Percentiles rank a stretch among this genome's conserved stretches.
phyloP scores from a whole-genome alignment of 768 basidiomycete genomes.

The Neoboletus magnificus region DNA sequence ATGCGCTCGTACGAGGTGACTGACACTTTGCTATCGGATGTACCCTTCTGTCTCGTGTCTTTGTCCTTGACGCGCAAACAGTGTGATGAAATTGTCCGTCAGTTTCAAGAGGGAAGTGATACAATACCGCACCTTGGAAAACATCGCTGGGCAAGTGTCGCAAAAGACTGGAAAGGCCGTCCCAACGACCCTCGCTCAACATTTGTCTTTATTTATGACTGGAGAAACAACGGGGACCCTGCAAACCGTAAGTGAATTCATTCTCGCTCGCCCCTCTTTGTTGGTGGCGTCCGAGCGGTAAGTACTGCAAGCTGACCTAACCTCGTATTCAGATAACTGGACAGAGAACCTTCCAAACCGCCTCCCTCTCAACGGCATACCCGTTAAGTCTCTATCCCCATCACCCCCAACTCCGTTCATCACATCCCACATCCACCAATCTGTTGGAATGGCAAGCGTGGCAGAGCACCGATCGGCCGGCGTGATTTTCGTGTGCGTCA shows the following conservation, averaged over 20 bases:
- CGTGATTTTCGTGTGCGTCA: no score
- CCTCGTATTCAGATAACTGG: slow-evolving; percentile 26
- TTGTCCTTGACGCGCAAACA: not conserved
- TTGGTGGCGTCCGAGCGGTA: not conserved
- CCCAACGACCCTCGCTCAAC: slow-evolving; percentile 18
- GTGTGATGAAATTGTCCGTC: slow-evolving; percentile 30
- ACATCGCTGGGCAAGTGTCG: slow-evolving; percentile 22
- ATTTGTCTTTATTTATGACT: slow-evolving; percentile 29
- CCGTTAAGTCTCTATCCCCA: slow-evolving; percentile 20
- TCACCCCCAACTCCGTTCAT: no score
- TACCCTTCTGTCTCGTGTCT: not conserved
- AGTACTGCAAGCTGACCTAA: not conserved
- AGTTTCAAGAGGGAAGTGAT: slow-evolving; percentile 22
- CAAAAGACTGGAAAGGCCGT: not conserved
- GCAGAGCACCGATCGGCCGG: no score
- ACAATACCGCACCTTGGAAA: slow-evolving; percentile 28
- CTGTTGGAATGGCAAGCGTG: no score
- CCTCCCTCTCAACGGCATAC: slow-evolving; percentile 8
- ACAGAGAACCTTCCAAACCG: slow-evolving; percentile 16
- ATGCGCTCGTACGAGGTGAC: not conserved
- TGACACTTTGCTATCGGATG: slow-evolving; percentile 3
- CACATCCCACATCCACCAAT: no score
- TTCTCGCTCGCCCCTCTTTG: not conserved
- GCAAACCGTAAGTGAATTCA: slow-evolving; percentile 23
- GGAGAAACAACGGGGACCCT: slow-evolving; percentile 31